Base-by-base conservation (phyloP, 192 early-diverging fungal species). In the Umbelopsis sp. region DNA sequence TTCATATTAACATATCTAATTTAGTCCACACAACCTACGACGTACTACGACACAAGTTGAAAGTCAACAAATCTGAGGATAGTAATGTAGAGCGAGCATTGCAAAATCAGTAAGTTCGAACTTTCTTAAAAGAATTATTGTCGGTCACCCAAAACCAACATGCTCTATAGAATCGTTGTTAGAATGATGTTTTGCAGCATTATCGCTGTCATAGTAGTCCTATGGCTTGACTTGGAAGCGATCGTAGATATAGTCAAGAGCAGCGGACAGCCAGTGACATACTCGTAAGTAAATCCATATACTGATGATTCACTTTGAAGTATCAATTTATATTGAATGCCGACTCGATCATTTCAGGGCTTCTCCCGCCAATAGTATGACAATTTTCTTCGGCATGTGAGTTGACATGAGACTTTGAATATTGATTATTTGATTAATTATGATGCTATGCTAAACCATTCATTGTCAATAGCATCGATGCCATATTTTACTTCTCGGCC, bases 151-250 rank as follows among this genome's bases (percentile, higher is more conserved):
- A 3, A 3, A 27, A 58, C 55, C 30, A 61, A 61, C 16, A 18
- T 52, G 2, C 22, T 22, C 30, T 35, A 2, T 61, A 61, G 55
- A 61, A 61, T 61, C 18, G 55, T 61, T 35, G 27, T 61, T n/a
- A 25, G 55, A n/a, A 61, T 61, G 55, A 13, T 61, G 30, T 61
- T 30, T 33, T 61, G 55, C 55, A 61, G 55, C 15, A 35, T 35
- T 6, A 35, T 61, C 27, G 55, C 55, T 35, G 25, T 22, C 15
- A 15, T 61, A 35, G 25, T 61, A 4, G 55, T 61, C 0, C 18
- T 61, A 22, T 61, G 55, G 55, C 30, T 61, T 11, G 55, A 61
- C 30, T 35, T 41, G 37, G 37, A 41, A 10, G 2, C 37, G 37
- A 41, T 41, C 6, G 37, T 41, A 41, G 6, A 41, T 41, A 41